Evolutionary conservation across 352 stramenopile genomes (phyloP), one percentile per base, ranked within the genome.

Genomic region (Globisporangium emineosum): DNA sequence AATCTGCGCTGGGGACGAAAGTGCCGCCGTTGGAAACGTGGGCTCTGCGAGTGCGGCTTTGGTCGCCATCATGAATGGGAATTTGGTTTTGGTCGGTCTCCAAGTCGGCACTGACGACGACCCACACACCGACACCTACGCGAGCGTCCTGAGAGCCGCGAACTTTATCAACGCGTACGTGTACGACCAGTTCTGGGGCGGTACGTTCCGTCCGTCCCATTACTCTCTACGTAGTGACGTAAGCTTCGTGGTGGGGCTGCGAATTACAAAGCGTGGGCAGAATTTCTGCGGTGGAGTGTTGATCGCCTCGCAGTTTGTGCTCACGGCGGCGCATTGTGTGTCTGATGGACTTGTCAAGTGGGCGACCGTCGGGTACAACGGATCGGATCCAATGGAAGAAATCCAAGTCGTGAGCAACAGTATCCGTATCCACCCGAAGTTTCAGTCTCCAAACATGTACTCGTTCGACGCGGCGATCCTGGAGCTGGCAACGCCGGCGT

Each of bases 341-440:
- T 45, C 60, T 1, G 60, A 64, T 27, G 53, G 66, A 23, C 58
- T 57, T 6, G 66, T 73, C 19, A 32, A 56, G 13, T 76, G 47
- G 55, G 59, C 59, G 6, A 69, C 63, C 3, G 27, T 71, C 0
- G 62, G 66, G n/a, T 65, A 57, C 23, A 29, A 17, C 0, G n/a
- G n/a, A 2, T 4, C 47, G 10, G 51, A 68, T n/a, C n/a, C n/a
- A n/a, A n/a, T n/a, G n/a, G 49, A 55, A 19, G 23, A 23, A 29
- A 55, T 55, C 25, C 49, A 35, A 35, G 49, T 55, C 5, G 6
- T 55, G 13, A 61, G 42, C 0, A 60, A 72, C 30, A 49, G 71
- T 21, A 76, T 79, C 21, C 67, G 55, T 8, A 59, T 79, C 50
- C 68, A 77, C 49, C 63, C 72, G 4, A 43, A 68, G 13, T 77